A percentile compares a stretch with the other conserved stretches of the same genome.
phyloP scores from a whole-genome alignment of 108 stramenopile genomes.

The Nitzschia sp. region DNA sequence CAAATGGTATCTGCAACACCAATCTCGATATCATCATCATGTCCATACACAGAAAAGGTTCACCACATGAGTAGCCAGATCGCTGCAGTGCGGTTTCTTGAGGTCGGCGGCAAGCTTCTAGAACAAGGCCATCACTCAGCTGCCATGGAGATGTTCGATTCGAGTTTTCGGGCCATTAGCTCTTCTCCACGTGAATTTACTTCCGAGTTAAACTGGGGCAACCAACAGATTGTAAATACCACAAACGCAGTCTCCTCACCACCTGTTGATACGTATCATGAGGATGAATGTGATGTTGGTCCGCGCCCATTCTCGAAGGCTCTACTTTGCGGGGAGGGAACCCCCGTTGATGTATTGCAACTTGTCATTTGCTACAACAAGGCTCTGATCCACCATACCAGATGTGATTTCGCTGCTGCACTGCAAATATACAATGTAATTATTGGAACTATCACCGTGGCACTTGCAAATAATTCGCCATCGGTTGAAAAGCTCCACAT shows the following conservation, averaged over 20 bases:
- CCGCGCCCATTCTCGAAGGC: slow-evolving; percentile 28
- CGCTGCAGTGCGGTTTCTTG: slow-evolving; percentile 4
- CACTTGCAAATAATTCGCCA: slow-evolving; percentile 7
- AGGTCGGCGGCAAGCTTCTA: slow-evolving; percentile 7
- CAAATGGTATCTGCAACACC: slow-evolving; percentile 1
- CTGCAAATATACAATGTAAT: slow-evolving; percentile 24
- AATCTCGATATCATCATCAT: neutral
- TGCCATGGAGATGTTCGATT: slow-evolving; percentile 8
- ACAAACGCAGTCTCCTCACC: neutral
- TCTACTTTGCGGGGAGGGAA: neutral
- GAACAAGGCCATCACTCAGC: neutral
- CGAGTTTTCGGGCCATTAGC: neutral
- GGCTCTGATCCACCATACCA: slow-evolving; percentile 33
- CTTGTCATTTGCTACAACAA: slow-evolving; percentile 43
- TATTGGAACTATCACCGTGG: slow-evolving; percentile 1
- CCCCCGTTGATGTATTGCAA: slow-evolving; percentile 21
- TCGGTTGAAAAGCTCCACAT: slow-evolving; percentile 9
- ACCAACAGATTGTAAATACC: neutral
- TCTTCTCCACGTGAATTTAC: neutral
- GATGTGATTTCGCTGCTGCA: slow-evolving; percentile 14
- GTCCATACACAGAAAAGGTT: neutral
- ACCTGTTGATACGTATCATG: slow-evolving; percentile 33
- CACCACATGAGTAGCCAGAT: neutral
- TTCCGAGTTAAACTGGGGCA: neutral
- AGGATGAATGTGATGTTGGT: slow-evolving; percentile 57